Evolutionary conservation across 2,329 filamentous ascomycete genomes (phyloP), one percentile per base, ranked within the genome.

Genomic region (Aureobasidium sp.): DNA sequence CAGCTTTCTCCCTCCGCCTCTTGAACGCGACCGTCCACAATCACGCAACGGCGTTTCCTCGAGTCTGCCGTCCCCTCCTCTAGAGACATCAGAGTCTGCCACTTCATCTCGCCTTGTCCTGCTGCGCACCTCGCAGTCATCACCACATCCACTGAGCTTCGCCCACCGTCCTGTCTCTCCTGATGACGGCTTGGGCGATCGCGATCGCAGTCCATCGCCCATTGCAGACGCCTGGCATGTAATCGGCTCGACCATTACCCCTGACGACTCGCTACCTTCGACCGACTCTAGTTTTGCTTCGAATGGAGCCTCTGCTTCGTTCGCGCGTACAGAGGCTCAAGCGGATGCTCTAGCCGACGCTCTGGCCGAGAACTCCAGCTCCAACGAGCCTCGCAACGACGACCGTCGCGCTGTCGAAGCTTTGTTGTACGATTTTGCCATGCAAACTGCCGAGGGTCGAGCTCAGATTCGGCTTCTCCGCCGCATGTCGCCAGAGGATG

Each of bases 281-380:
- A 84, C 85, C 1, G 85, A 89, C 34, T 92, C 91, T 0, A 96
- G 91, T 0, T 96, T 96, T 72, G 83, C 87, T 0, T 92, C 89
- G 11, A 80, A 81, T 1, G 78, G 78, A n/a, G 78, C 81, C 4
- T 79, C 80, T 42, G 20, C 39, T 29, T 78, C 78, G 14, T 82
- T 82, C 0, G 9, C 17, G 1, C 41, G 37, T 79, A 79, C 67
- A 65, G 64, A 62, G 73, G 73, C 36, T 20, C 36, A 29, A 17
- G 51, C 20, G 2, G 48, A 52, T 27, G 11, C 20, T 25, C n/a
- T 39, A 17, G 49, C 49, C 5, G 34, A 55, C 11, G 36, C 22
- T 9, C 14, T 56, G 17, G 17, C n/a, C 2, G 52, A 56, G 2
- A 39, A 44, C 39, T 56, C 52, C n/a, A 34, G 52, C 52, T 56